These are phyloP conservation scores for Lactarius psammicola DNA, from an alignment of 768 basidiomycete genomes.

Conservation along the genomic window DNA sequence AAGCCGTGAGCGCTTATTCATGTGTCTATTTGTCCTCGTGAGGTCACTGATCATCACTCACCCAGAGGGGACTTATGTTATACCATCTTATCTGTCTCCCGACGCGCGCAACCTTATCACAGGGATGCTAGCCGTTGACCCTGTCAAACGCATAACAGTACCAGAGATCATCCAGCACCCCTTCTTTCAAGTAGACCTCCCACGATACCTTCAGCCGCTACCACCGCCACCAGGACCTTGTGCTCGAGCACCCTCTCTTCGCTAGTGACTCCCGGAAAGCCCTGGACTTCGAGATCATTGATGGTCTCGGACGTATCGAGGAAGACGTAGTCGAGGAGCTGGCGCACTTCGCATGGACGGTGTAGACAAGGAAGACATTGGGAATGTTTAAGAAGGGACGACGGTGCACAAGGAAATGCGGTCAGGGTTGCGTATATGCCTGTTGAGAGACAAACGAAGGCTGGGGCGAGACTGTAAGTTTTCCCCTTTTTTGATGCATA, in stretches of 20 bases:
- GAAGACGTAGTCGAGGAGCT: constrained; percentile 88
- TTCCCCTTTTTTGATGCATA: constrained; percentile 7
- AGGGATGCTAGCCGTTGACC: constrained; percentile 91
- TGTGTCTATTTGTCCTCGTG: background rate
- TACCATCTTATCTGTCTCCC: constrained; percentile 74
- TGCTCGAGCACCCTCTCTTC: constrained; percentile 71
- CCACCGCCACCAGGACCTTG: constrained; percentile 75
- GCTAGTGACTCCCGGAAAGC: constrained; percentile 65
- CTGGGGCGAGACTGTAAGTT: constrained; percentile 80
- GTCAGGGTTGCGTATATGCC: constrained; percentile 96
- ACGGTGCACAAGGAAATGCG: constrained; percentile 84
- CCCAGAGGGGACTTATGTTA: constrained; percentile 83
- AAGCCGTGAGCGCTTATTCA: constrained; percentile 55
- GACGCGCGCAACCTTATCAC: constrained; percentile 80
- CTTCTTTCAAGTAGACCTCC: constrained; percentile 85
- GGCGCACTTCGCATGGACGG: constrained; percentile 64
- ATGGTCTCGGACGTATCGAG: constrained; percentile 88
- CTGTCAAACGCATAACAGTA: constrained; percentile 91
- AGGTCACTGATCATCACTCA: constrained; percentile 13
- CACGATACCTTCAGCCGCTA: constrained; percentile 81
- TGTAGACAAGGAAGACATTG: constrained; percentile 84
- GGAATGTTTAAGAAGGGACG: constrained; percentile 79
- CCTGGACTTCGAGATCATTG: constrained; percentile 82
- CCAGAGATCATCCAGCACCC: constrained; percentile 88
- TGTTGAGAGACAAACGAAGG: constrained; percentile 84